Evolutionary conservation across 164 flowering plant species (phyloP).

Genomic region (Vitis riparia): DNA sequence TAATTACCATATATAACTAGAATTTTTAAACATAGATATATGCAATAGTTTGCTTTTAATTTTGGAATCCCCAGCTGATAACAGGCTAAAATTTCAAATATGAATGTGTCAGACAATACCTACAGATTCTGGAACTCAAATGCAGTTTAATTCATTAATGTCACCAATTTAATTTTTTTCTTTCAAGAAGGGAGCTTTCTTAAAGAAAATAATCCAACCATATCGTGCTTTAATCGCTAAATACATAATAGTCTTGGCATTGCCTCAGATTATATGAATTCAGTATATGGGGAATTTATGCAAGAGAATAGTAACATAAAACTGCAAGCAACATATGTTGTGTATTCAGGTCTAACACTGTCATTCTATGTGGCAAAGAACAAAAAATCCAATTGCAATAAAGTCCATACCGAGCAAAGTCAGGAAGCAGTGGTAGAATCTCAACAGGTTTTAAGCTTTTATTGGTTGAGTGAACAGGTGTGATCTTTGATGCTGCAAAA

Average conservation of each 20-base stretch:
- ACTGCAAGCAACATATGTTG: too few relatives aligned
- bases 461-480: slow-evolving; percentile 78
- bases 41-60: too few relatives aligned
- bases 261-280: not conserved
- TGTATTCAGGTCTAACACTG: too few relatives aligned
- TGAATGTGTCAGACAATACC: too few relatives aligned
- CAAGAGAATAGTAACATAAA: not conserved
- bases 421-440: slow-evolving; percentile 78
- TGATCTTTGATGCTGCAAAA: slow-evolving; percentile 78
- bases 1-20: too few relatives aligned
- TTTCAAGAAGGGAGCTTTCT: not conserved
- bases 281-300: not conserved
- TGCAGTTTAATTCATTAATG: too few relatives aligned
- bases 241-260: not conserved
- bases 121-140: not conserved
- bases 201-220: not conserved
- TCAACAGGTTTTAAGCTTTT: slow-evolving; percentile 65
- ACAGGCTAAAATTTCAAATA: too few relatives aligned
- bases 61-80: too few relatives aligned
- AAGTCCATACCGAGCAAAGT: slow-evolving; percentile 76
- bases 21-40: too few relatives aligned
- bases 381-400: too few relatives aligned
- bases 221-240: not conserved
- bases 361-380: too few relatives aligned
- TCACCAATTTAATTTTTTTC: not conserved